phyloP scores from a whole-genome alignment of 352 stramenopile genomes.

The Globisporangium splendens region DNA sequence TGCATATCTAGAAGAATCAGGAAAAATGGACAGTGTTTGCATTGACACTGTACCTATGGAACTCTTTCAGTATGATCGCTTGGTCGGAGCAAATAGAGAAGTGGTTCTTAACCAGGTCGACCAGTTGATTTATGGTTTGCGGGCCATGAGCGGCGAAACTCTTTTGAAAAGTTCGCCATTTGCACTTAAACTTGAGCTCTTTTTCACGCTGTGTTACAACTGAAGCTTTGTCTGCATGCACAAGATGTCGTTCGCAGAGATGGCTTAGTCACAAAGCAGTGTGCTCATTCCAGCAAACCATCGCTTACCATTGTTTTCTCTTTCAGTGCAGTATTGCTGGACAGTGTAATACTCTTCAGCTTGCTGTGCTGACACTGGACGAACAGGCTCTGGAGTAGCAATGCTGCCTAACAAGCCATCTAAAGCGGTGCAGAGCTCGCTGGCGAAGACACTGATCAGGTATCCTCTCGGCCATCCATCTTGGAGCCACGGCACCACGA shows the following conservation, averaged over 20 bases:
- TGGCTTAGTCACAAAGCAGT: neutral
- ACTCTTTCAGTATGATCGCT: constrained; percentile 26
- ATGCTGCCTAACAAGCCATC: constrained; percentile 10
- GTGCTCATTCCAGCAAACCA: neutral
- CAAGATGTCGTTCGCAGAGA: neutral
- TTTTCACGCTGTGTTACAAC: neutral
- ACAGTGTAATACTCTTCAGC: constrained; percentile 20
- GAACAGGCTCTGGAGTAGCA: constrained; percentile 13
- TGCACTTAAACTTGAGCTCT: constrained; percentile 60
- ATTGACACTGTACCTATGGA: constrained; percentile 32
- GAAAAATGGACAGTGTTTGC: neutral
- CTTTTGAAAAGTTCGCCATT: constrained; percentile 44
- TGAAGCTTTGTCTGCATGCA: constrained; percentile 12
- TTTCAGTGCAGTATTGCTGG: constrained; percentile 24
- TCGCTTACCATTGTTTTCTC: constrained; percentile 3
- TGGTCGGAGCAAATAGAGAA: constrained; percentile 31
- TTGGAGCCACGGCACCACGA: constrained; percentile 49
- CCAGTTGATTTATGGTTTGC: constrained; percentile 25
- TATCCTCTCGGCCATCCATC: constrained; percentile 52
- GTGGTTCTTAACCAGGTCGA: constrained; percentile 29
- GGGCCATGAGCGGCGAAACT: constrained; percentile 37
- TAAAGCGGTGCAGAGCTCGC: constrained; percentile 43
- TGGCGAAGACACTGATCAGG: constrained; percentile 37
- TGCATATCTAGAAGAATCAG: neutral
- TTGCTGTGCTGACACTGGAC: constrained; percentile 15